Evolutionary conservation across 2,329 filamentous ascomycete species (phyloP), one percentile per base, ranked within the genome.

Genomic region (Paraphoma sp.): DNA sequence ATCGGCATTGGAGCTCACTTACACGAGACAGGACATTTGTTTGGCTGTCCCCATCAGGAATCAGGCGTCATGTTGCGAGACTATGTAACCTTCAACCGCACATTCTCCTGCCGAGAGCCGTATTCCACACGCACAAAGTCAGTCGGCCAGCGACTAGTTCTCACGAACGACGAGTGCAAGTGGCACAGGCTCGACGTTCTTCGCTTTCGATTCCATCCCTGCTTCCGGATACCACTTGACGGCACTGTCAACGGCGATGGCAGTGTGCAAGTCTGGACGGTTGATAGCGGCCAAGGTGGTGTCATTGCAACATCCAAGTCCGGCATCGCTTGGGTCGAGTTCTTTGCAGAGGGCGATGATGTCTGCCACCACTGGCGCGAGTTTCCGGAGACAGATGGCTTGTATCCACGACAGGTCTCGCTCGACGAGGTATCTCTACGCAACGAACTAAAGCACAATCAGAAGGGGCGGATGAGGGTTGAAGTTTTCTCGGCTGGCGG

Each of bases 101-200:
- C 90, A 1, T 98, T 97, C 73, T 83, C 91, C 45, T 85, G 86
- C 31, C 87, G 89, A 41, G 94, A 97, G 75, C 87, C 92, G 0
- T 97, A 90, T 72, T 95, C 90, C 2, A 97, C 92, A 2, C 86
- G 93, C 45, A 97, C 92, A 2, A 92, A 92, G 72, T 89, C 89
- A 43, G 92, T 91, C 67, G 93, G 93, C 2, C 78, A 85, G 57
- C 89, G 90, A 4, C 78, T 92, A 6, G 90, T 93, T 42, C 76
- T 89, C 43, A 87, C 86, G 31, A 85, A 88, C 45, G 92, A 97
- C 65, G 95, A 98, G 78, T 97, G 93, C 74, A 84, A 83, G 28
- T 98, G 94, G 94, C 93, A 97, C 76, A 86, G 93, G 55, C 84
- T 98, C 6, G 95, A 98, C 76, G 88, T 88, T 51, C 82, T 99